Conservation (phyloP, 352 stramenopile species). For the Globisporangium cederbergense region DNA sequence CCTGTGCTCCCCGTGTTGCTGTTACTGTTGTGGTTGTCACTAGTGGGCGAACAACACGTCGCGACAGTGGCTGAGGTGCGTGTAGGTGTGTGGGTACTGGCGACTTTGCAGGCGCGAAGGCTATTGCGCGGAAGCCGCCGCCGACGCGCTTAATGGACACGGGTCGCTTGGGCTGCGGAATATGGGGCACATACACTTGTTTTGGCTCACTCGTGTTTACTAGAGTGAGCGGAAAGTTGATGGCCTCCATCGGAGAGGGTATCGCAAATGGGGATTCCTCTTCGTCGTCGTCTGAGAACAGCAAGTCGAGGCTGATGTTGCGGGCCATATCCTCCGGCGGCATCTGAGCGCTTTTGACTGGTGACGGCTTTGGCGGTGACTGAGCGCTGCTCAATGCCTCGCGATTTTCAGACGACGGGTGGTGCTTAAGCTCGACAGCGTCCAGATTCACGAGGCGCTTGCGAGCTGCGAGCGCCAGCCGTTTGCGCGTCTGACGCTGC, state of each 20-base stretch:
- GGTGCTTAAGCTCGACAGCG: not conserved
- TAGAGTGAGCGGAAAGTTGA: not conserved
- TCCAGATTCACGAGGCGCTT: constrained; percentile 10
- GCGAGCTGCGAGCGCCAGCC: constrained; percentile 11
- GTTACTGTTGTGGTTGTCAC: constrained; percentile 5
- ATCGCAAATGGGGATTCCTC: not conserved
- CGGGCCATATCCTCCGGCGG: not conserved
- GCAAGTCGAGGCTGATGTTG: constrained; percentile 46
- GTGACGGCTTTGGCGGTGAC: not conserved
- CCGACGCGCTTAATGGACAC: constrained; percentile 49
- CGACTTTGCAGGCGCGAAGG: constrained; percentile 14
- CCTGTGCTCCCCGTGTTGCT: not conserved
- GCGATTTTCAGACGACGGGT: not conserved
- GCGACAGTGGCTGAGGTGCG: constrained; percentile 5
- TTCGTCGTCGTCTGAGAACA: constrained; percentile 44
- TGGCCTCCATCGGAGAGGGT: not conserved
- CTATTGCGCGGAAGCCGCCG: constrained; percentile 47
- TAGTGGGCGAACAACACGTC: not conserved
- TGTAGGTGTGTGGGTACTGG: constrained; percentile 10
- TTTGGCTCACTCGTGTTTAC: not conserved
- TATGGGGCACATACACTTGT: not conserved
- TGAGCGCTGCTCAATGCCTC: not conserved
- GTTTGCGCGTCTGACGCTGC: constrained; percentile 42
- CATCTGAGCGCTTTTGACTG: not conserved
- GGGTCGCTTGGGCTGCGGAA: constrained; percentile 11